Evolutionary conservation across 225 moss, liverwort and hornwort species (phyloP).

Genomic region (Bryum argenteum): DNA sequence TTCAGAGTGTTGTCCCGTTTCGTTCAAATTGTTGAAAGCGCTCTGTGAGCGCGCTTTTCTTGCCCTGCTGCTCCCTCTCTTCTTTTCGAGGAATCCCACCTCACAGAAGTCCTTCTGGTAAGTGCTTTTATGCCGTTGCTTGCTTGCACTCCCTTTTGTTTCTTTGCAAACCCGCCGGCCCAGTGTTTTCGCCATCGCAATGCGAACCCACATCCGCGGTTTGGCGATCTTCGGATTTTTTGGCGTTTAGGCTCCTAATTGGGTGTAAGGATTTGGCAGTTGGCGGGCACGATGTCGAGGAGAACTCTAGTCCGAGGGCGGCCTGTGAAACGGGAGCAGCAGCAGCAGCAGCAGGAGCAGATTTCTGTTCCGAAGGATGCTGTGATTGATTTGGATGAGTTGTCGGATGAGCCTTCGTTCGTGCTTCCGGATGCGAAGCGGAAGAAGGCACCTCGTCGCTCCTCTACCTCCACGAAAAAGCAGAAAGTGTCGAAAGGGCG

Average conservation of each 20-base stretch:
- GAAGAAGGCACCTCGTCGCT: constrained; percentile 37
- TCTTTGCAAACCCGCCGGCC: too few relatives aligned
- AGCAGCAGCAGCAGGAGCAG: constrained; percentile 19
- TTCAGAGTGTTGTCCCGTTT: neutral
- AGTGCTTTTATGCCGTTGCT: neutral
- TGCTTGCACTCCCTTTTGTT: too few relatives aligned
- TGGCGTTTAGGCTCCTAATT: neutral
- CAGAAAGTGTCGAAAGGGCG: constrained; percentile 36
- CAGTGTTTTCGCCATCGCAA: too few relatives aligned
- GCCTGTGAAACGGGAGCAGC: constrained; percentile 40
- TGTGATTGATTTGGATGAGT: constrained; percentile 46
- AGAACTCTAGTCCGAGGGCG: constrained; percentile 49
- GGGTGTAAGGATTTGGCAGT: neutral
- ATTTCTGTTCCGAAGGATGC: neutral
- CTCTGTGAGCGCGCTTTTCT: neutral
- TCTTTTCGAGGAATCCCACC: neutral
- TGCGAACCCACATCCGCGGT: too few relatives aligned
- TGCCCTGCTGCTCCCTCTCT: neutral
- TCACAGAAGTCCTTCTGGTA: neutral
- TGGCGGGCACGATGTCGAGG: constrained; percentile 27
- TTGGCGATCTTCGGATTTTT: too few relatives aligned
- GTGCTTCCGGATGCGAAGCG: constrained; percentile 39
- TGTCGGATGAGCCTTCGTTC: constrained; percentile 30
- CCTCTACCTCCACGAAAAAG: constrained; percentile 35
- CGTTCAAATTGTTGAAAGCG: constrained; percentile 19